Base-by-base conservation (phyloP, 2,329 filamentous ascomycete species). In the Phialemonium atrogriseum region DNA sequence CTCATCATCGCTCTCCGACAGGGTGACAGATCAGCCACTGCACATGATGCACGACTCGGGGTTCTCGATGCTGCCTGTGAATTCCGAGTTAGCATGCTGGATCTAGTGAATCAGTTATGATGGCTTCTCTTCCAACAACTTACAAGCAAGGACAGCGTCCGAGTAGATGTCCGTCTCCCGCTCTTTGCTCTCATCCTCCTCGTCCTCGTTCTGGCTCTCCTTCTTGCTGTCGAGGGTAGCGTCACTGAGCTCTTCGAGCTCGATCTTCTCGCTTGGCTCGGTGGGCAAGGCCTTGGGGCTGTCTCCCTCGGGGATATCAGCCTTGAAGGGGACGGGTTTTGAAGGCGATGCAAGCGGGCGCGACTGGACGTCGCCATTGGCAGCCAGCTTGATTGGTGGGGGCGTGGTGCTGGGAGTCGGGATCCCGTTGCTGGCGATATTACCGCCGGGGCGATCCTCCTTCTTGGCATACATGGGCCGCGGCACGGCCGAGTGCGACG, bases 31-130 rank as follows among this genome's bases (percentile, higher is more conserved):
- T 50, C 73, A 96, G 67, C 88, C 89, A 62, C 85, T 93, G 78
- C 91, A 98, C 91, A 98, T 96, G 43, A 94, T 57, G 57, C 91
- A 98, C 28, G 81, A 72, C 57, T 98, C 91, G 47, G 82, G 86
- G 68, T 96, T 95, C 55, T 96, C 88, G 58, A 98, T 96, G 64
- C 88, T 95, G 70, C 78, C 78, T 83, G 37, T 48, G 23, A 18
- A 17, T 11, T n/a, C n/a, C n/a, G 48, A 46, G 53, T 68, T 50
- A 62, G 50, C 14, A n/a, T 39, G 17, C 33, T 30, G 34, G 10
- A 12, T 12, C 14, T 19, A 23, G 19, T n/a, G 7, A 6, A 13
- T 12, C 5, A n/a, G 15, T 10, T 8, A n/a, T n/a, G n/a, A n/a
- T n/a, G n/a, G n/a, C n/a, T n/a, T n/a, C n/a, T n/a, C n/a, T n/a